Evolutionary conservation across 2,329 filamentous ascomycete genomes (phyloP), one percentile per base, ranked within the genome.

Genomic region (Fusarium succisae): DNA sequence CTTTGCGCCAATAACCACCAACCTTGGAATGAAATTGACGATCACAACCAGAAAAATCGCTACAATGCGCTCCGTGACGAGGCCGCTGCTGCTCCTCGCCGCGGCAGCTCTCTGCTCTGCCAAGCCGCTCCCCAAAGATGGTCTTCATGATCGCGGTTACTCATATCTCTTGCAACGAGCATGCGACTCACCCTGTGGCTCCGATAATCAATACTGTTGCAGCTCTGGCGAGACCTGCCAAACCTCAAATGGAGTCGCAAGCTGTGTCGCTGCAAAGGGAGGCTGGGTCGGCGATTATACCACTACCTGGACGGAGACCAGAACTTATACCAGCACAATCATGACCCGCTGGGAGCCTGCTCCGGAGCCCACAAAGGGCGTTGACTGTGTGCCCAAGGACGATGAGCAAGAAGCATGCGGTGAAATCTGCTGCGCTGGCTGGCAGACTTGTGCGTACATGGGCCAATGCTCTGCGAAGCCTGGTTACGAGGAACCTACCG

Each of bases 381-480:
- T 81, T 44, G 79, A 84, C 72, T 92, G 90, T 79, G 80, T 86
- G 2, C 88, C 90, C 4, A 79, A 81, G 55, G 83, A 83, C n/a
- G 81, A 84, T 8, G 86, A 88, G 63, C 84, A 93, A 81, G 87
- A 87, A 13, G 86, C 89, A 8, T 95, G 93, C 79, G 92, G 92
- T 38, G 80, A 80, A 59, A 91, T 91, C 66, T 95, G 93, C 86
- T 96, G 93, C 81, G 89, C 89, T 30, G 88, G 84, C 68, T 89
- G 88, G 83, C 91, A 94, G 81, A 92, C 91, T 78, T 95, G 93
- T 81, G 87, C 86, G 60, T 84, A 81, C 65, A 71, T 82, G 2
- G 89, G 89, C 59, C 87, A 91, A 78, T 94, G 92, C 79, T 82
- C 84, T 10, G 81, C 87, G 32, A 88, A 88, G 61, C 85, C 84